Conservation (phyloP, 78 protist species). For the Dictyostelium intermedium region DNA sequence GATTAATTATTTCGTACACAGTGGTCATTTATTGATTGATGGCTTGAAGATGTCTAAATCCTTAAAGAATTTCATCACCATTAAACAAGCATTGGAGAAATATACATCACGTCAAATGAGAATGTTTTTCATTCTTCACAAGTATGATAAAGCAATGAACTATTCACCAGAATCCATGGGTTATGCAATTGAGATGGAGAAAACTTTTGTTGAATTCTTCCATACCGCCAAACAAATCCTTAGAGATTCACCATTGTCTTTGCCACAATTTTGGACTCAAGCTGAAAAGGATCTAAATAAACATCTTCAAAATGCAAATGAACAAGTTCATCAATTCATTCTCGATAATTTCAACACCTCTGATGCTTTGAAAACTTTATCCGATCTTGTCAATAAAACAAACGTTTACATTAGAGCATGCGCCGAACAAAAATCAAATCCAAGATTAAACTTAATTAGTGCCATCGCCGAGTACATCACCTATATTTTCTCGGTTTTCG, state of each 20-base stretch:
- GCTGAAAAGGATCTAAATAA: conserved; percentile 43
- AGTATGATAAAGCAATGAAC: conserved; percentile 83
- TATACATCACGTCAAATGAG: conserved; percentile 95
- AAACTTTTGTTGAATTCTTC: conserved; percentile 92
- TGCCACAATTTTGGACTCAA: conserved; percentile 56
- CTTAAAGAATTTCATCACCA: conserved; percentile 98
- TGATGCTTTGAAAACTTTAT: conserved; percentile 51
- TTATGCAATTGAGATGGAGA: conserved; percentile 84
- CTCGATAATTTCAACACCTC: conserved; percentile 95
- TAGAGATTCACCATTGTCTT: conserved; percentile 16
- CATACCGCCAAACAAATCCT: conserved; percentile 75
- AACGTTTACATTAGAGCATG: conserved; percentile 67
- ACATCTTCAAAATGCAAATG: conserved; percentile 7
- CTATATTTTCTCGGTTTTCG: conserved; percentile 65
- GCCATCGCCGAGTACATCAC: conserved; percentile 75
- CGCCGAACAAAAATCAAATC: neutral
- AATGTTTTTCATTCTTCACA: conserved; percentile 91
- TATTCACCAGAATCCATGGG: conserved; percentile 88
- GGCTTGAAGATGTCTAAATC: conserved; percentile 98
- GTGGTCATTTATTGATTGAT: conserved; percentile 95
- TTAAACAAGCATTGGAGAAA: conserved; percentile 87
- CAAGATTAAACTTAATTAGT: conserved; percentile 41
- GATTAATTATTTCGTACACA: conserved; percentile 97
- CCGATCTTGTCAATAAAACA: conserved; percentile 54
- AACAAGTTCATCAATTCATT: conserved; percentile 83